A percentile compares a stretch with the other conserved stretches of the same genome.
These are phyloP conservation scores for Dendrobium catenatum DNA, from an alignment of 106 monocot genomes.

Conservation along the genomic window DNA sequence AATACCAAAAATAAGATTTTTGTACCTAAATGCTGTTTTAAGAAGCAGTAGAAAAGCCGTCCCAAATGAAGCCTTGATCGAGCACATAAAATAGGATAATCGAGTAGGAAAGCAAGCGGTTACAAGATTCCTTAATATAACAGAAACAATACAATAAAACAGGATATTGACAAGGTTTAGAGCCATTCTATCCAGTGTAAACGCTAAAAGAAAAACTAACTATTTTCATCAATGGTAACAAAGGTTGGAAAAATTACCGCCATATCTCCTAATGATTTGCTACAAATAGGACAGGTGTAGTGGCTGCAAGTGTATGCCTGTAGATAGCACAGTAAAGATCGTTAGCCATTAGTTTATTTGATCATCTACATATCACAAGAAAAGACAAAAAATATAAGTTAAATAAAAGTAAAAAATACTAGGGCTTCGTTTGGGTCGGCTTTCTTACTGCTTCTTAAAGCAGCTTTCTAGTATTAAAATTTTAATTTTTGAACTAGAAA, in stretches of 20 bases:
- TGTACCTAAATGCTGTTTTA: too few relatives aligned
- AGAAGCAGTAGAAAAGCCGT: too few relatives aligned
- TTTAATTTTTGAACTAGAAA: too few relatives aligned
- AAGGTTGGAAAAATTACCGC: conserved; percentile 43
- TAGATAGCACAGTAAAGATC: conserved; percentile 7
- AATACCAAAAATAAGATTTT: too few relatives aligned
- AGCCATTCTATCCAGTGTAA: neutral
- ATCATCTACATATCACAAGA: neutral
- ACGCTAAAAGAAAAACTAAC: neutral
- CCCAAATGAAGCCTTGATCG: neutral
- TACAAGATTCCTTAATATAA: neutral
- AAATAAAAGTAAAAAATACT: conserved; percentile 94
- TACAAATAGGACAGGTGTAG: conserved; percentile 94
- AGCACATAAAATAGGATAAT: neutral
- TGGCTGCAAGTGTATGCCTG: conserved; percentile 95
- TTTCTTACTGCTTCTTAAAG: too few relatives aligned
- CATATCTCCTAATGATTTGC: conserved; percentile 99
- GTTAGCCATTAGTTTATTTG: conserved; percentile 4
- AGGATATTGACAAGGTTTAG: neutral
- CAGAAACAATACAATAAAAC: neutral
- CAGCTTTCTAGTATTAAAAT: too few relatives aligned
- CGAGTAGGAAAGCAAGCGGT: neutral
- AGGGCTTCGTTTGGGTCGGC: neutral
- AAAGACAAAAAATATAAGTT: conserved; percentile 29
- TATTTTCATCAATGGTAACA: neutral